Conservation (phyloP, 2,329 filamentous ascomycete genomes). For the Ceratocystis harringtonii region DNA sequence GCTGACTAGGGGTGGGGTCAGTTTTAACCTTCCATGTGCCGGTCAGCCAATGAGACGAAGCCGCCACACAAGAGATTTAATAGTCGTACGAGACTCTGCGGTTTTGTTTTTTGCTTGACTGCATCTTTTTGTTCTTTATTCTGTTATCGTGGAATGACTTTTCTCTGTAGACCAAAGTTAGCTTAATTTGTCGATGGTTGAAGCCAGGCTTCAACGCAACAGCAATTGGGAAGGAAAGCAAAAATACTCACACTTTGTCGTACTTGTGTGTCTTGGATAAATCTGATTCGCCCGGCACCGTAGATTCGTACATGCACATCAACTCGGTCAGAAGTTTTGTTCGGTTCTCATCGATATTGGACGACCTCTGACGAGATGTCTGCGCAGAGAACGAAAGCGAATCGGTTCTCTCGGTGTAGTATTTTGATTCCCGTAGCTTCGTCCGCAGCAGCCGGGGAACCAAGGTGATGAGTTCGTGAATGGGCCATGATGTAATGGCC, state of each 20-base stretch:
- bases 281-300: slow-evolving; percentile 34
- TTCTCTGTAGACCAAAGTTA: slow-evolving; percentile 25
- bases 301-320: slow-evolving; percentile 31
- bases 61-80: slow-evolving; percentile 22
- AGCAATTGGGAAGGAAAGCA: background rate
- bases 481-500: slow-evolving; percentile 38
- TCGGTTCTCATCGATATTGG: slow-evolving; percentile 40
- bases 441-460: slow-evolving; percentile 35
- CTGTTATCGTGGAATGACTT: slow-evolving; percentile 32
- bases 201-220: background rate
- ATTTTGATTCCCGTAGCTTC: slow-evolving; percentile 36
- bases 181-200: background rate
- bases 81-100: slow-evolving; percentile 20
- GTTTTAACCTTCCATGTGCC: background rate
- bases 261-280: slow-evolving; percentile 35
- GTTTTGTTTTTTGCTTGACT: slow-evolving; percentile 36
- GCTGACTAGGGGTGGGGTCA: background rate
- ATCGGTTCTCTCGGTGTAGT: slow-evolving; percentile 38
- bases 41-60: background rate
- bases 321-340: slow-evolving; percentile 36
- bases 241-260: slow-evolving; percentile 30
- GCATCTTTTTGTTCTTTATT: slow-evolving; percentile 34
- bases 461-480: slow-evolving; percentile 31
- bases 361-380: slow-evolving; percentile 35
- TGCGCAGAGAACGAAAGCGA: slow-evolving; percentile 41